These are phyloP conservation scores for Piper betle DNA, from an alignment of 164 flowering plant genomes.

Conservation along the genomic window DNA sequence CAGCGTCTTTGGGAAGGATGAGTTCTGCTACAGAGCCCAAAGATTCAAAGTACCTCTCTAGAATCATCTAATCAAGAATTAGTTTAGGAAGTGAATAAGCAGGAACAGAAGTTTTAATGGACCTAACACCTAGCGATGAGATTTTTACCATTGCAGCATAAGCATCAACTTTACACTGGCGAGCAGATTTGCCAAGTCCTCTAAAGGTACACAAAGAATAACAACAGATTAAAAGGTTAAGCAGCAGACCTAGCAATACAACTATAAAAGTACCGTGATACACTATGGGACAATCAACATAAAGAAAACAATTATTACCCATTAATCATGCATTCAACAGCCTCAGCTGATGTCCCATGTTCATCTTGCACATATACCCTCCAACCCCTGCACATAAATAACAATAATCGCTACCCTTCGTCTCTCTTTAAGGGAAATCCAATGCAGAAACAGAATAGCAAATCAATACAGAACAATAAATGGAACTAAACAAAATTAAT, in stretches of 20 bases:
- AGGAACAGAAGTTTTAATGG: neutral
- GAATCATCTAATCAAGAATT: slow-evolving; percentile 41
- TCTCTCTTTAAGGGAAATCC: neutral
- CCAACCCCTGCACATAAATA: slow-evolving; percentile 50
- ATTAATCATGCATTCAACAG: slow-evolving; percentile 43
- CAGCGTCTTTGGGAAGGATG: slow-evolving; percentile 52
- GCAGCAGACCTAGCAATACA: too few species aligned
- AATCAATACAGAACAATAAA: too few species aligned
- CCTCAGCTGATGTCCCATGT: slow-evolving; percentile 64
- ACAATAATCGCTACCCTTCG: slow-evolving; percentile 2
- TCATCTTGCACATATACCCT: slow-evolving; percentile 84
- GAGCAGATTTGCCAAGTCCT: slow-evolving; percentile 18
- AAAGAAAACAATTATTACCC: slow-evolving; percentile 23
- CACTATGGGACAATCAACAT: neutral
- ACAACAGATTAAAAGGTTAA: neutral
- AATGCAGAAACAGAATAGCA: neutral
- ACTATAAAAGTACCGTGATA: too few species aligned
- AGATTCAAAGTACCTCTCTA: slow-evolving; percentile 60
- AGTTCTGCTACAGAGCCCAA: slow-evolving; percentile 51
- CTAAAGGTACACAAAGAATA: slow-evolving; percentile 4
- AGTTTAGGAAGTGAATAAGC: neutral
- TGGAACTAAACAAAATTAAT: neutral
- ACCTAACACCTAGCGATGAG: neutral
- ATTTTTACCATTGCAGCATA: slow-evolving; percentile 70
- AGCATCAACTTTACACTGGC: slow-evolving; percentile 28